Base-by-base conservation (phyloP, 2,329 filamentous ascomycete species). In the Pseudogymnoascus sp. region DNA sequence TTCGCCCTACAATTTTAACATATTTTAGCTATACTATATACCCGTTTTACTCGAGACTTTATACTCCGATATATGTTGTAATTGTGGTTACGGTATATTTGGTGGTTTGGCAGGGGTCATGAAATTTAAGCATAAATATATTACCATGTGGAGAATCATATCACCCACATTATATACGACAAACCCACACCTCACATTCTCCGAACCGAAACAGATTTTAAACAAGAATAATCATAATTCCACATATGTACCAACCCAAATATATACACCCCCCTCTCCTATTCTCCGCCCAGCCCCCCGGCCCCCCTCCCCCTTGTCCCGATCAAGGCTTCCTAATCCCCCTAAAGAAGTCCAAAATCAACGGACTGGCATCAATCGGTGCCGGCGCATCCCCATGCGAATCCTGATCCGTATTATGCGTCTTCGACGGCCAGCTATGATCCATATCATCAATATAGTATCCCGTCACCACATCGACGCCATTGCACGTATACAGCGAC, bases 311-410 rank as follows among this genome's bases (percentile, higher is more conserved):
- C 30, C 9, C 9, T 9, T 18, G 20, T 4, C 38, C 37, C 6
- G 1, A 43, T 50, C 14, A 53, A 33, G 43, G 25, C 12, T 53
- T 53, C 43, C n/a, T 53, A 12, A 53, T 18, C n/a, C 60, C 59
- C 35, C 71, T 66, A 62, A 78, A 77, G 62, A 77, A 78, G 5
- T 71, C 67, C 64, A 76, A 69, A 37, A 77, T 71, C 41, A 77
- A 71, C 6, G 72, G 69, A 50, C 73, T 75, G 5, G 73, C 75
- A 61, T 75, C 66, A 30, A 75, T 68, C 57, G 70, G 67, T 7
- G 71, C 68, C 0, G 73, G 70, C n/a, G 66, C 64, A 61, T 72
- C 69, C 1, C 66, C 71, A 3, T 68, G 65, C 1, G 65, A 64
- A 18, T 68, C 63, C 60, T 75, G 73, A 28, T 74, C 72, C 11